Percentiles rank a stretch among this genome's conserved stretches.
Conservation (phyloP, 2,329 filamentous ascomycete species). For the Lachnum nothofagi region DNA sequence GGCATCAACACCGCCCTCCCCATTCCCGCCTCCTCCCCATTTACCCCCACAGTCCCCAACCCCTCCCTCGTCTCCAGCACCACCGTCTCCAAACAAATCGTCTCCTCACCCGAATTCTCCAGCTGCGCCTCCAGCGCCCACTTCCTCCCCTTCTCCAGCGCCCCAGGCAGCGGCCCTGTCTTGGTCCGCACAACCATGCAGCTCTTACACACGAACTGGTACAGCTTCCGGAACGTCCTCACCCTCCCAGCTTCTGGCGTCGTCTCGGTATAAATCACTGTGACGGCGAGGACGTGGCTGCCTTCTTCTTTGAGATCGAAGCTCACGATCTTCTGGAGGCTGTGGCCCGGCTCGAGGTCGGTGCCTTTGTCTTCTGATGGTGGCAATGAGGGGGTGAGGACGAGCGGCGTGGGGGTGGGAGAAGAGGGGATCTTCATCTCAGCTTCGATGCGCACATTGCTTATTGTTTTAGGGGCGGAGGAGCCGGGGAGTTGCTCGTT, state of each 20-base stretch:
- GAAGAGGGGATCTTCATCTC: conserved; percentile 89
- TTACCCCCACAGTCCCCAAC: conserved; percentile 49
- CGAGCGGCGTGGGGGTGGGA: conserved; percentile 55
- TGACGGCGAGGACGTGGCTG: conserved; percentile 87
- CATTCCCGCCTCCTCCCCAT: conserved; percentile 58
- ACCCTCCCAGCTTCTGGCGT: conserved; percentile 64
- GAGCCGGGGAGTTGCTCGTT: conserved; percentile 60
- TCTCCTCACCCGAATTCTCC: conserved; percentile 85
- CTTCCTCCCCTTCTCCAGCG: conserved; percentile 25
- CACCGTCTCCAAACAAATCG: conserved; percentile 70
- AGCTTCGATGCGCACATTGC: conserved; percentile 75
- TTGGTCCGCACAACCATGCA: conserved; percentile 89
- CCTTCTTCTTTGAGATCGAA: conserved; percentile 93
- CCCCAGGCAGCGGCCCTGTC: conserved; percentile 53
- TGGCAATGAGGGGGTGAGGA: conserved; percentile 41
- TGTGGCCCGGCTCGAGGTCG: conserved; percentile 58
- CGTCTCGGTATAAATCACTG: conserved; percentile 89
- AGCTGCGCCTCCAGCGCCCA: conserved; percentile 91
- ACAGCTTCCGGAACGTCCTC: conserved; percentile 87
- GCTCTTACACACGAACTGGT: conserved; percentile 91
- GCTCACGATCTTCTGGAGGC: conserved; percentile 73
- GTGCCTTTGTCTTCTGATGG: conserved; percentile 25
- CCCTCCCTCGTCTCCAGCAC: conserved; percentile 50
- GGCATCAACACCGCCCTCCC: conserved; percentile 57
- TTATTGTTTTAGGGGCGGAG: conserved; percentile 47